Percentiles rank a stretch among this genome's conserved stretches.
These are phyloP conservation scores for Ajuga reptans DNA, from an alignment of 305 asterid species.

Conservation along the genomic window DNA sequence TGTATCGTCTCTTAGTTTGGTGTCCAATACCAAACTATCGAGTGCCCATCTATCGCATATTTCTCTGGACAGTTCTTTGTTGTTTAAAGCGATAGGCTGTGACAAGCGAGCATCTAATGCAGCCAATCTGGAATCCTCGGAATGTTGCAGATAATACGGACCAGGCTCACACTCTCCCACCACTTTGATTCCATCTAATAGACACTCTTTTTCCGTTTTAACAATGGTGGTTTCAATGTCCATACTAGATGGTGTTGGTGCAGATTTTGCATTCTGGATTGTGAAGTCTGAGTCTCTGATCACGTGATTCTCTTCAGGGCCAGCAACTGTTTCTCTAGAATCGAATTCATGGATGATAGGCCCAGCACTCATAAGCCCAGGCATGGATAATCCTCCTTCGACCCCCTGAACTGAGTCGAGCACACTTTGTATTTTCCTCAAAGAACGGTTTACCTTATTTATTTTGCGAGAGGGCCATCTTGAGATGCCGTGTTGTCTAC, in stretches of 20 bases:
- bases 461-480: slow-evolving; percentile 98
- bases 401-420: slow-evolving; percentile 85
- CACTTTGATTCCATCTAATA: slow-evolving; percentile 26
- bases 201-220: slow-evolving; percentile 51
- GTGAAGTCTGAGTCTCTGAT: slow-evolving; percentile 23
- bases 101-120: slow-evolving; percentile 29
- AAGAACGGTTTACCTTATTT: slow-evolving; percentile 78
- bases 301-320: slow-evolving; percentile 23
- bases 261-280: slow-evolving; percentile 23
- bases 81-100: slow-evolving; percentile 26
- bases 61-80: background rate
- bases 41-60: slow-evolving; percentile 21
- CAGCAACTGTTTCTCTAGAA: slow-evolving; percentile 16
- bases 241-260: slow-evolving; percentile 28
- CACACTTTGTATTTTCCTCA: slow-evolving; percentile 67
- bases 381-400: slow-evolving; percentile 56
- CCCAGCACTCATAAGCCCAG: slow-evolving; percentile 45
- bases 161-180: slow-evolving; percentile 16
- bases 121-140: slow-evolving; percentile 26
- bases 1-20: slow-evolving; percentile 21
- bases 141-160: slow-evolving; percentile 14
- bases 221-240: slow-evolving; percentile 31
- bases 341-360: slow-evolving; percentile 40
- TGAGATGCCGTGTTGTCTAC: slow-evolving; percentile 82
- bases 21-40: slow-evolving; percentile 19